phyloP scores from a whole-genome alignment of 129 eudicot genomes.

The Flaveria robusta region DNA sequence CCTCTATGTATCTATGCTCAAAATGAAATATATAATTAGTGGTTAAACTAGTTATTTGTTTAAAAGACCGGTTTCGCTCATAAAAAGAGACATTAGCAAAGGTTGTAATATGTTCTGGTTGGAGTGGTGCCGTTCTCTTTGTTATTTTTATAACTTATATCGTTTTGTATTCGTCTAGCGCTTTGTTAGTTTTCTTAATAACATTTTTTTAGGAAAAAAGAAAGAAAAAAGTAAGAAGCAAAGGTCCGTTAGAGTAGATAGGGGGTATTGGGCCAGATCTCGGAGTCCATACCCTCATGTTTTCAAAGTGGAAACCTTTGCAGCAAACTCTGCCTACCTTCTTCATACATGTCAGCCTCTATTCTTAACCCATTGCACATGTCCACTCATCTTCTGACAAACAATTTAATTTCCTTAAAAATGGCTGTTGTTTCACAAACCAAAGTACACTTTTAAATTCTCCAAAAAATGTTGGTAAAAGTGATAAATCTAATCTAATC shows the following conservation, averaged over 20 bases:
- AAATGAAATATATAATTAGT: too few relatives aligned
- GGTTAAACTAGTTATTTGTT: too few relatives aligned
- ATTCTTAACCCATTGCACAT: slow-evolving; percentile 35
- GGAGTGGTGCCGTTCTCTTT: too few relatives aligned
- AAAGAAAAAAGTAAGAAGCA: not conserved
- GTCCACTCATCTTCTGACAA: slow-evolving; percentile 34
- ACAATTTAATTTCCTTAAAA: slow-evolving; percentile 3
- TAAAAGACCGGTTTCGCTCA: too few relatives aligned
- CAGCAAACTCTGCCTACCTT: slow-evolving; percentile 30
- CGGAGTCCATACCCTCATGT: slow-evolving; percentile 34
- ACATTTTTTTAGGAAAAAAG: too few relatives aligned
- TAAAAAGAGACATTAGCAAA: too few relatives aligned
- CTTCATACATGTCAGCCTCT: slow-evolving; percentile 31
- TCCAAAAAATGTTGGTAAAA: not conserved
- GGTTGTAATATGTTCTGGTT: too few relatives aligned
- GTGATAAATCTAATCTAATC: slow-evolving; percentile 2
- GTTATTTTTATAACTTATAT: too few relatives aligned
- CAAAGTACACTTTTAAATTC: slow-evolving; percentile 17
- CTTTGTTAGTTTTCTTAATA: too few relatives aligned
- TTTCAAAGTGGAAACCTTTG: slow-evolving; percentile 34
- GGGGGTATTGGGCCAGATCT: slow-evolving; percentile 30
- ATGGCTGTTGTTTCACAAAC: slow-evolving; percentile 17
- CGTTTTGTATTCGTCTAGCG: too few relatives aligned
- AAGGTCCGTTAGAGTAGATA: not conserved
- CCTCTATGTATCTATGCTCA: too few relatives aligned